Evolutionary conservation across 371 early-diverging fungal genomes (phyloP).

Genomic region (Fennellomyces sp.): DNA sequence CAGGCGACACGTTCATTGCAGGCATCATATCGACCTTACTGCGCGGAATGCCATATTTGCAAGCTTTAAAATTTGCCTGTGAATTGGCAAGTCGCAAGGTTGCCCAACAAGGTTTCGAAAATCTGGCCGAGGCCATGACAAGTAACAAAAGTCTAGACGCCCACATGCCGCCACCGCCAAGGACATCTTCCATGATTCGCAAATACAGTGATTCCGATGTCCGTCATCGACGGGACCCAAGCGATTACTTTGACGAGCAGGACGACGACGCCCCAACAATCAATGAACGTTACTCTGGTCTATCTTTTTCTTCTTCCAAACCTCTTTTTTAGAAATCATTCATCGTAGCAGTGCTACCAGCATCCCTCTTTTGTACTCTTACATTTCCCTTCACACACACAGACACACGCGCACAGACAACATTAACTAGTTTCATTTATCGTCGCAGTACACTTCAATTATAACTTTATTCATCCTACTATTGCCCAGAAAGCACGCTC

Average conservation of each 20-base stretch:
- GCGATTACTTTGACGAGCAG: not conserved
- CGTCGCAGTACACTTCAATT: too few relatives aligned
- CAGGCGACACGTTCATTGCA: constrained; percentile 75
- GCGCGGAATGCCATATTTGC: constrained; percentile 6
- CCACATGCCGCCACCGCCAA: not conserved
- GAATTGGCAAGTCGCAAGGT: constrained; percentile 66
- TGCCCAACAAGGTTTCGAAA: constrained; percentile 62
- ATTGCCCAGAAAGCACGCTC: too few relatives aligned
- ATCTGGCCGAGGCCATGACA: constrained; percentile 19
- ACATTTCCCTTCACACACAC: too few relatives aligned
- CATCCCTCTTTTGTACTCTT: too few relatives aligned
- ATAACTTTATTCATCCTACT: too few relatives aligned
- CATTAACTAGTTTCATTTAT: too few relatives aligned
- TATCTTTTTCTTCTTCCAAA: not conserved
- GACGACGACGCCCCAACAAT: not conserved
- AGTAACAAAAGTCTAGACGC: not conserved
- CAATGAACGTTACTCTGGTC: not conserved
- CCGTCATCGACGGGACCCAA: not conserved
- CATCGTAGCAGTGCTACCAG: too few relatives aligned
- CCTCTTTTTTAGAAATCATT: not conserved
- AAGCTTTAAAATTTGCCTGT: constrained; percentile 51
- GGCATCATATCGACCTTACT: constrained; percentile 49
- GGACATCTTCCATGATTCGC: not conserved
- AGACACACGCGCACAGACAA: too few relatives aligned
- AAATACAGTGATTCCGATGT: not conserved